Conservation (phyloP, 305 asterid species). For the Petunia hybrid region DNA sequence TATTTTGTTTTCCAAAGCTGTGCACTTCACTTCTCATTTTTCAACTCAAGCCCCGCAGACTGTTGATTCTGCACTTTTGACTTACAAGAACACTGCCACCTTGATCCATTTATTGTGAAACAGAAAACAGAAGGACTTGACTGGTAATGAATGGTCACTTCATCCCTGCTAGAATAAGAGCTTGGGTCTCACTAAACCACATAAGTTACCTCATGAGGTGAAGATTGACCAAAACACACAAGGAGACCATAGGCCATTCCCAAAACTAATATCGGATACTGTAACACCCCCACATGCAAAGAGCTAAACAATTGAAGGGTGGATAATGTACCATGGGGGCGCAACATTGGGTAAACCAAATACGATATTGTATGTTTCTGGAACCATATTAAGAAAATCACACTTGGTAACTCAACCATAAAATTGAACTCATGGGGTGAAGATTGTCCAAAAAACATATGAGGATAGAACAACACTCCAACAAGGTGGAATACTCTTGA, state of each 20-base stretch:
- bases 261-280: background rate
- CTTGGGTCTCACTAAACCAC: background rate
- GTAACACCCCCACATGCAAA: background rate
- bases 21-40: too few relatives aligned
- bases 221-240: background rate
- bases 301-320: background rate
- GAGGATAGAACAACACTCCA: background rate
- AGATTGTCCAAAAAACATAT: background rate
- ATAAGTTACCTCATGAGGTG: background rate
- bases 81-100: background rate
- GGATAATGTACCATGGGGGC: background rate
- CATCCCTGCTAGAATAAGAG: background rate
- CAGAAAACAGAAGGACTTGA: background rate
- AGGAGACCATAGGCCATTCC: background rate
- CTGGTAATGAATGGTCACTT: background rate
- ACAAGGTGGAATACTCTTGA: background rate
- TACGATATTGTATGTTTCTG: background rate
- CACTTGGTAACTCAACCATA: background rate
- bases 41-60: too few relatives aligned
- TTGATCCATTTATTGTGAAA: background rate
- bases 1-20: too few relatives aligned
- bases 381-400: background rate
- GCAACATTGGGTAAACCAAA: slow-evolving; percentile 12
- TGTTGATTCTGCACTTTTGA: too few relatives aligned
- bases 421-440: background rate